A percentile compares a stretch with the other conserved stretches of the same genome.
phyloP scores from a whole-genome alignment of 768 basidiomycete genomes.

The Leccinellum rugosiceps region DNA sequence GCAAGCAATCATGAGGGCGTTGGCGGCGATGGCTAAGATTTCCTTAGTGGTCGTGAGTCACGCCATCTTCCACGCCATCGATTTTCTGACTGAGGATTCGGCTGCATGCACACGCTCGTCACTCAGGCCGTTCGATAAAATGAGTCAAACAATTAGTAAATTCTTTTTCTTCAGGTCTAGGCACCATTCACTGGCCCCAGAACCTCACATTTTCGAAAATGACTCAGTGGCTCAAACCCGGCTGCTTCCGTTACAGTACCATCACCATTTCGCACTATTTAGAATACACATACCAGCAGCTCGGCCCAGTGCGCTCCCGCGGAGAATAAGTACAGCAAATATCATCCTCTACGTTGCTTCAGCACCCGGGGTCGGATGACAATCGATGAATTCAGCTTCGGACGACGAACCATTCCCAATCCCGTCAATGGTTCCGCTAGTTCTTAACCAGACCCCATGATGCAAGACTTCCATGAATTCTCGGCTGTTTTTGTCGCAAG shows the following conservation, averaged over 20 bases:
- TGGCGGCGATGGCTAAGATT: background rate
- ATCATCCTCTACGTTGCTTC: background rate
- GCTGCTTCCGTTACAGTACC: background rate
- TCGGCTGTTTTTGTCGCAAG: conserved; percentile 13
- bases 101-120: background rate
- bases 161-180: background rate
- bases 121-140: background rate
- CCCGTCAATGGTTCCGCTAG: background rate
- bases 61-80: background rate
- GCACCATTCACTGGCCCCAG: background rate
- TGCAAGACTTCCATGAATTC: conserved; percentile 5
- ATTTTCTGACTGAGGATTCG: background rate
- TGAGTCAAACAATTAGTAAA: background rate
- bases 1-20: background rate
- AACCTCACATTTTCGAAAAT: background rate
- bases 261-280: background rate
- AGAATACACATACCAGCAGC: background rate
- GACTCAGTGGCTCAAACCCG: background rate
- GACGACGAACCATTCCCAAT: background rate
- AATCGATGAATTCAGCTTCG: background rate
- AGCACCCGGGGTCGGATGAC: background rate
- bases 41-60: background rate
- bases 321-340: background rate
- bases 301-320: background rate
- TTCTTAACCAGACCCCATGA: background rate